Conservation (phyloP, 257 asterid species). For the Craterostigma plantagineum region DNA sequence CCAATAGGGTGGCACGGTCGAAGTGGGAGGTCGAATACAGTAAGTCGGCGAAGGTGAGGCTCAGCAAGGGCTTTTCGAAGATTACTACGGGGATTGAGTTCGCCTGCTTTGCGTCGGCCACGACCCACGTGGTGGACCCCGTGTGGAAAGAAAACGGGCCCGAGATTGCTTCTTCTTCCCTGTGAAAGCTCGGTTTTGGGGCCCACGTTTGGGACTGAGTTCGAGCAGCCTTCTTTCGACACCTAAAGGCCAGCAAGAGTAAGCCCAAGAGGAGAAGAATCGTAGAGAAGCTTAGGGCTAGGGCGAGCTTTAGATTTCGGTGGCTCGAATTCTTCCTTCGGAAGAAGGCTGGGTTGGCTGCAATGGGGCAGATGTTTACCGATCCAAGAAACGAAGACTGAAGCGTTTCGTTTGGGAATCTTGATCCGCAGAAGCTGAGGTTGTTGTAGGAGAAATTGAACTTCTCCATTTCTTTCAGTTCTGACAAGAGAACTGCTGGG, state of each 20-base stretch:
- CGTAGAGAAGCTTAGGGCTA: slow-evolving; percentile 57
- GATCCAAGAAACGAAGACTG: slow-evolving; percentile 52
- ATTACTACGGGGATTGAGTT: slow-evolving; percentile 54
- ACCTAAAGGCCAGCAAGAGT: slow-evolving; percentile 62
- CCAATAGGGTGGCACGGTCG: slow-evolving; percentile 41
- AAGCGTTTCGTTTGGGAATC: slow-evolving; percentile 23
- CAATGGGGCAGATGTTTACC: slow-evolving; percentile 65
- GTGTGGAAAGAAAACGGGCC: slow-evolving; percentile 79
- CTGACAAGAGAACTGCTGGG: slow-evolving; percentile 30
- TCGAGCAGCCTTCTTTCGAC: slow-evolving; percentile 41
- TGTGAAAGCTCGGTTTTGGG: slow-evolving; percentile 34
- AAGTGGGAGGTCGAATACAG: slow-evolving; percentile 58
- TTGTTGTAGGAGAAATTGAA: slow-evolving; percentile 85
- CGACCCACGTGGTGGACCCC: slow-evolving; percentile 78
- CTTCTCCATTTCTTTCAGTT: slow-evolving; percentile 42
- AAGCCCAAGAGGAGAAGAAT: slow-evolving; percentile 54
- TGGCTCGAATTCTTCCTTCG: slow-evolving; percentile 23
- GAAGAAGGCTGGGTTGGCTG: slow-evolving; percentile 62
- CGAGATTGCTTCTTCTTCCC: slow-evolving; percentile 47
- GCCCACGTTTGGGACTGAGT: slow-evolving; percentile 29
- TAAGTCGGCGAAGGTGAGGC: slow-evolving; percentile 51
- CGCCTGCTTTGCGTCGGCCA: slow-evolving; percentile 70
- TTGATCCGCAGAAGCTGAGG: slow-evolving; percentile 48
- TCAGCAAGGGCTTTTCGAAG: slow-evolving; percentile 71
- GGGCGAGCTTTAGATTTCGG: slow-evolving; percentile 51